Evolutionary conservation across 1,284 basidiomycete species (phyloP), one percentile per base, ranked within the genome.

Genomic region (Pseudozyma sp.): DNA sequence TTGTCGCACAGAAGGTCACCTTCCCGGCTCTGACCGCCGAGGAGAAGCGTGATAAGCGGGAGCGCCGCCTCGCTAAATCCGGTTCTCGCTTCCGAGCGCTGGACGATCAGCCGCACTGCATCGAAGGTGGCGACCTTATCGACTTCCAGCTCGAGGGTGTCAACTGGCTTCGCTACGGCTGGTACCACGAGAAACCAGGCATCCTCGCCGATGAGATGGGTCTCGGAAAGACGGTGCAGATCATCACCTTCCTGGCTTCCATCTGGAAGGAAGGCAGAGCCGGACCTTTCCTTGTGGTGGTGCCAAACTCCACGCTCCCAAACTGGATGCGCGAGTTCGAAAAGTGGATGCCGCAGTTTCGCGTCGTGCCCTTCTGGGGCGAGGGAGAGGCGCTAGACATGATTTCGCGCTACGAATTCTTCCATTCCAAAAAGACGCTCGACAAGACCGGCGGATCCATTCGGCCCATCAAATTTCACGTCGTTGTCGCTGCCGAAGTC

Each of bases 141-240:
- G 67, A 71, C 56, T 77, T 75, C 51, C 82, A 95, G 90, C 88
- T 96, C 29, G 91, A 94, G 54, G 95, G 96, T 6, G 90, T 97
- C 68, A 95, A 95, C 70, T 97, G 95, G 94, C 87, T 97, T 29
- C 77, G 77, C 37, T 81, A 66, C 30, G 67, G 80, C 49, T 80
- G 73, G 78, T 63, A 75, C 89, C 90, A 90, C 74, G 88, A 88
- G 46, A 93, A 94, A 71, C 90, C 91, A 40, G 94, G 92, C 76
- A 98, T 97, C 74, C 88, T 98, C n/a, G 94, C 95, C 3, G 96
- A 99, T 81, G 96, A 98, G 85, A 98, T 99, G 96, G 66, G 75
- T 37, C 72, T 95, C 89, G 94, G 93, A 0, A 95, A 95, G 87
- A 97, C 95, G 0, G 92, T 98, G 4, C 94, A 97, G 85, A 91